Evolutionary conservation across 2,329 filamentous ascomycete genomes (phyloP).

Genomic region (Ascochyta lentis): DNA sequence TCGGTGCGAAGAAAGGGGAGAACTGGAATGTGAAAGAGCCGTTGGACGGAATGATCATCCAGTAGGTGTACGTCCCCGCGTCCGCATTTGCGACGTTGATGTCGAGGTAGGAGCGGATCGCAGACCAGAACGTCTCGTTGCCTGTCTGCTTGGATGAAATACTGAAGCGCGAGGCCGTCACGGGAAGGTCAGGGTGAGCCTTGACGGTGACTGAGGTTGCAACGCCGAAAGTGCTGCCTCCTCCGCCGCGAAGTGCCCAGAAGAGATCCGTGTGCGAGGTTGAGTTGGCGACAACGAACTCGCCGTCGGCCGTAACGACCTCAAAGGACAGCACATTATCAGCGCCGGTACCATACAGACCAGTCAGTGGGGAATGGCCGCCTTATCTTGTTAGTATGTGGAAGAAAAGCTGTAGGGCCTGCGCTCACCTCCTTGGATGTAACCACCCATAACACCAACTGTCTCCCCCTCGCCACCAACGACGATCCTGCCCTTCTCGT

Average conservation of each 20-base stretch:
- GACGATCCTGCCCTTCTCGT: conserved; percentile 55
- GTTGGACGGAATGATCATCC: conserved; percentile 41
- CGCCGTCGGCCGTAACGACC: conserved; percentile 42
- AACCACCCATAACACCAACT: conserved; percentile 59
- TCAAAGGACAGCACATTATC: conserved; percentile 47
- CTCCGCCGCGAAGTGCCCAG: conserved; percentile 47
- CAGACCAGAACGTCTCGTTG: conserved; percentile 47
- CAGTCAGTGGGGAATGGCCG: conserved; percentile 62
- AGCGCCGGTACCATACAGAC: conserved; percentile 51
- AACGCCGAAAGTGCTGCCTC: conserved; percentile 45
- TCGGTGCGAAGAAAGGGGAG: conserved; percentile 45
- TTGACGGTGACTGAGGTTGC: conserved; percentile 44
- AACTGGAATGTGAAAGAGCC: conserved; percentile 44
- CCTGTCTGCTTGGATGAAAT: conserved; percentile 41
- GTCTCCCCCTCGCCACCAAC: conserved; percentile 60
- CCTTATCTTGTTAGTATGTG: background rate
- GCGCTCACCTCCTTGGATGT: conserved; percentile 52
- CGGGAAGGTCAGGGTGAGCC: conserved; percentile 43
- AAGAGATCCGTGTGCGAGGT: conserved; percentile 43
- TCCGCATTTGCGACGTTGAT: conserved; percentile 46
- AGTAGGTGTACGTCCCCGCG: conserved; percentile 46
- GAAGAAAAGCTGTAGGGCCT: rapidly evolving
- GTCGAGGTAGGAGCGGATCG: conserved; percentile 38
- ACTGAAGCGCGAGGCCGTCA: conserved; percentile 40
- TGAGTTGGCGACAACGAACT: conserved; percentile 39